Evolutionary conservation across 2,329 filamentous ascomycete genomes (phyloP).

Genomic region (Colletotrichum costaricense): DNA sequence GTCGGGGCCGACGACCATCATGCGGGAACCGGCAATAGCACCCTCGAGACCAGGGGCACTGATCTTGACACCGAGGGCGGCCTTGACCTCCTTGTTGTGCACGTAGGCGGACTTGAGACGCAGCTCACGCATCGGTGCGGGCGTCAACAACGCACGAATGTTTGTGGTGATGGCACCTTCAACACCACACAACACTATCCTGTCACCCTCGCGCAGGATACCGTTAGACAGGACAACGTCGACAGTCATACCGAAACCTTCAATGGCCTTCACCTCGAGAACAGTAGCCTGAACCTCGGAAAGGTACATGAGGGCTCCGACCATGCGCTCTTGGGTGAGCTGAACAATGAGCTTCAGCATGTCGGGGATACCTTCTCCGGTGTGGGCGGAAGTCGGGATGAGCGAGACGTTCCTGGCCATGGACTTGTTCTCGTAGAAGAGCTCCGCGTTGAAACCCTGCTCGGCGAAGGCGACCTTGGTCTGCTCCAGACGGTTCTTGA

Average conservation of each 20-base stretch:
- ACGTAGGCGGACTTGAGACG: slow-evolving; percentile 97
- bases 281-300: slow-evolving; percentile 98
- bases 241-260: slow-evolving; percentile 98
- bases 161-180: slow-evolving; percentile 96
- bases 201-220: slow-evolving; percentile 92
- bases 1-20: slow-evolving; percentile 93
- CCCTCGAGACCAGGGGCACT: slow-evolving; percentile 94
- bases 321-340: slow-evolving; percentile 97
- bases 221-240: slow-evolving; percentile 97
- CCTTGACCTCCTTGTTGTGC: slow-evolving; percentile 99
- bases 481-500: slow-evolving; percentile 87
- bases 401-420: slow-evolving; percentile 96
- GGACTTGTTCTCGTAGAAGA: slow-evolving; percentile 98
- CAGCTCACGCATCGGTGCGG: slow-evolving; percentile 91
- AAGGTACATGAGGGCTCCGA: slow-evolving; percentile 96
- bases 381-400: slow-evolving; percentile 96
- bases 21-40: slow-evolving; percentile 93
- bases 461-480: slow-evolving; percentile 95
- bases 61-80: slow-evolving; percentile 98
- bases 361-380: slow-evolving; percentile 98
- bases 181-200: slow-evolving; percentile 95
- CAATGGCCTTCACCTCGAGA: slow-evolving; percentile 98
- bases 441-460: slow-evolving; percentile 97
- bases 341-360: slow-evolving; percentile 96
- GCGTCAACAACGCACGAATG: slow-evolving; percentile 92